Base-by-base conservation (phyloP, 164 flowering plant species). In the Vitis amurensis region DNA sequence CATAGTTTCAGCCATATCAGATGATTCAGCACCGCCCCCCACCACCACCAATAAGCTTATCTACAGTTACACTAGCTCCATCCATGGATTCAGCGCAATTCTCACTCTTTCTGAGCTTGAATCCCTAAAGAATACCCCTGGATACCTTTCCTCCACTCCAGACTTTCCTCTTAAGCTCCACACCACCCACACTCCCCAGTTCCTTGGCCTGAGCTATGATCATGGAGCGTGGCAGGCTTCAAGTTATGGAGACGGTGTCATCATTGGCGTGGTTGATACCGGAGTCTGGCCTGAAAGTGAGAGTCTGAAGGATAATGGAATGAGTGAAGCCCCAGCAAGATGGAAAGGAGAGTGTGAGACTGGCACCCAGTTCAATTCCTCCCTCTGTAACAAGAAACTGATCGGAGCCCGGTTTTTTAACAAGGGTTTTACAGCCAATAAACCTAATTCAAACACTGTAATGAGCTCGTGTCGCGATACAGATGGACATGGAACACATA, bases 401-500 rank as follows among this genome's bases (percentile, higher is more conserved):
- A 72, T 80, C 8, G 88, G 88, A 0, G 86, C 84, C 53, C 72
- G 81, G 27, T 78, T 59, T 48, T 87, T 55, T 64, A 76, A 70
- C 69, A 81, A 80, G 64, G 87, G 85, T 11, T 27, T 80, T 5
- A 15, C 44, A 11, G 78, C 78, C 8, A 73, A 30, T 50, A 47
- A 50, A 11, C 74, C 75, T 0, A 49, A 69, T 1, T 17, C 47
- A 8, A 69, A 59, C 14, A 61, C 74, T 3, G 12, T 70, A 4
- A 61, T 69, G 73, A 58, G 63, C 30, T 87, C 88, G 0, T 30
- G 88, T 0, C 66, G 86, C 8, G 89, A 84, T 68, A 11, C 47
- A 2, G 9, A 10, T 11, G 89, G 88, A 11, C 88, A 86, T 63
- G 90, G 83, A 11, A 82, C 86, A 0, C 90, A 86, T 66, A 84